A percentile compares a stretch with the other conserved stretches of the same genome.
phyloP scores from a whole-genome alignment of 176 grass and related monocot genomes.

The Ensete ventricosum region DNA sequence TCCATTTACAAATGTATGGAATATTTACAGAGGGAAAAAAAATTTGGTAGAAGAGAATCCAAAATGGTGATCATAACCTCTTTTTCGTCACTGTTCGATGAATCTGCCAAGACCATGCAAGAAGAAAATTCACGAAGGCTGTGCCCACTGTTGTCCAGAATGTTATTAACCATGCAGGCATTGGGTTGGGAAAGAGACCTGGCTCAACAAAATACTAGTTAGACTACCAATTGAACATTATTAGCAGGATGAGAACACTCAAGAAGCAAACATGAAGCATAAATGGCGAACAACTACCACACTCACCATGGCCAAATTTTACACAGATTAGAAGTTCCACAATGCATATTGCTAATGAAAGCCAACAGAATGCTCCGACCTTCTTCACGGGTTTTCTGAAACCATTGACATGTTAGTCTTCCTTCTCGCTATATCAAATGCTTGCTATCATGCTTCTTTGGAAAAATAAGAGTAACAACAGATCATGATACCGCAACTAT shows the following conservation, averaged over 20 bases:
- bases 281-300: slow-evolving; percentile 4
- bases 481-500: neutral
- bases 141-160: slow-evolving; percentile 45
- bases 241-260: neutral
- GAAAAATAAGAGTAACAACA: neutral
- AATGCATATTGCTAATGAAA: slow-evolving; percentile 93
- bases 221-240: neutral
- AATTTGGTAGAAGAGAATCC: slow-evolving; percentile 20
- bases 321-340: slow-evolving; percentile 92
- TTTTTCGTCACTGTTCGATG: slow-evolving; percentile 64
- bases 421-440: neutral
- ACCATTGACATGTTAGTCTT: slow-evolving; percentile 8
- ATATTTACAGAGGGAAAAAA: slow-evolving; percentile 65
- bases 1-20: slow-evolving; percentile 20
- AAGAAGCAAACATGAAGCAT: neutral
- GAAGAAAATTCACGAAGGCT: slow-evolving; percentile 46
- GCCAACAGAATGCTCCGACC: slow-evolving; percentile 94
- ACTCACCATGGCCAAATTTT: slow-evolving; percentile 78
- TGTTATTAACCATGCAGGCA: slow-evolving; percentile 70
- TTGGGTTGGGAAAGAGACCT: slow-evolving; percentile 85
- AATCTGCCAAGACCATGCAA: slow-evolving; percentile 75
- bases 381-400: slow-evolving; percentile 91
- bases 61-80: slow-evolving; percentile 33
- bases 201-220: neutral
- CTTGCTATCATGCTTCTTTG: neutral